These are phyloP conservation scores for Micractinium sp. DNA, from an alignment of 139 green algal genomes.

Conservation along the genomic window DNA sequence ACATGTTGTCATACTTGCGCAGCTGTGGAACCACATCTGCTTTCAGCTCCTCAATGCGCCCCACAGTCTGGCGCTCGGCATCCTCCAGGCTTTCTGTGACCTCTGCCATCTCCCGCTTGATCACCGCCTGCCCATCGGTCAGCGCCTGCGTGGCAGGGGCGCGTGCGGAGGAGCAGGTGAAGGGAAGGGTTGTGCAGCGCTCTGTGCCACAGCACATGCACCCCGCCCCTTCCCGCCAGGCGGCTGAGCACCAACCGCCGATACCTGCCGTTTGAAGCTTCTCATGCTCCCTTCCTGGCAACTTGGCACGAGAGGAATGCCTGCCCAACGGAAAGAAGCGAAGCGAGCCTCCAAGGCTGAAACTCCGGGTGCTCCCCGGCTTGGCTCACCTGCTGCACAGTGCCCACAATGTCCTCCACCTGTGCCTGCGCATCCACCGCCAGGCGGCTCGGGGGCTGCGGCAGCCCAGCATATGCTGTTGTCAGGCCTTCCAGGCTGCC, in stretches of 20 bases:
- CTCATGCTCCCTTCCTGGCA: too few species aligned
- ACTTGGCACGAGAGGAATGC: too few species aligned
- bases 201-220: background rate
- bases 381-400: background rate
- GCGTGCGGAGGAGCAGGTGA: background rate
- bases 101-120: background rate
- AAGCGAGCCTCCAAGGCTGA: too few species aligned
- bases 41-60: constrained; percentile 5
- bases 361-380: background rate
- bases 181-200: background rate
- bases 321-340: background rate
- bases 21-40: background rate
- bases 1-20: constrained; percentile 18
- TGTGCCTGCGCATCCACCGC: background rate
- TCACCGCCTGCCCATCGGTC: background rate
- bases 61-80: constrained; percentile 16
- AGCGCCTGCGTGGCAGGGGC: background rate
- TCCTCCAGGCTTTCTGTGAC: background rate
- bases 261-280: too few species aligned
- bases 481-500: background rate
- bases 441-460: background rate
- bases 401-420: background rate
- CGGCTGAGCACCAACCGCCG: background rate
- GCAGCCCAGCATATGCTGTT: background rate
- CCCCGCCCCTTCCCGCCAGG: background rate